Percentiles rank a stretch among this genome's conserved stretches.
Conservation (phyloP, 2,329 filamentous ascomycete genomes). For the Ascochyta fabae region DNA sequence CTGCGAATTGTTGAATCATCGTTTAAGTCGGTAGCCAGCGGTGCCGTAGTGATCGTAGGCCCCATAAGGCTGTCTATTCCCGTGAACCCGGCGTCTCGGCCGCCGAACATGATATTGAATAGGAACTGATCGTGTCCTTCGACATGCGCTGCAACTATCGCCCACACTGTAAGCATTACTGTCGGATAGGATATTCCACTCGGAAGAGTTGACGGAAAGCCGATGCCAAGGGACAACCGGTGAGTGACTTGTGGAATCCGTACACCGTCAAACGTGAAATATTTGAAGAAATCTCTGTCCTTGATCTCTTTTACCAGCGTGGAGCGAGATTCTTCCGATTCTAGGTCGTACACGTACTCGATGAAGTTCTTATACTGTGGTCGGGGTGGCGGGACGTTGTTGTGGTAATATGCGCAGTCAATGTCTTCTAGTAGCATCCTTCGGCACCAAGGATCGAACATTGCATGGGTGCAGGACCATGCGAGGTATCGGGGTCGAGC, state of each 20-base stretch:
- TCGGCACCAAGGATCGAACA: slow-evolving; percentile 3
- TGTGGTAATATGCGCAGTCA: neutral
- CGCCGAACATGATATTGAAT: slow-evolving; percentile 5
- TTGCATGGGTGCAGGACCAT: neutral
- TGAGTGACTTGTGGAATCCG: neutral
- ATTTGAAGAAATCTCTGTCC: neutral
- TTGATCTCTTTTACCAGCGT: neutral
- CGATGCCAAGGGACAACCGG: neutral
- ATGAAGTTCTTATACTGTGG: slow-evolving; percentile 5
- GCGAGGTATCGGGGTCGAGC: neutral
- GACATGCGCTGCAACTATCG: slow-evolving; percentile 1
- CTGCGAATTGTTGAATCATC: neutral
- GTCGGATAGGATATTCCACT: neutral
- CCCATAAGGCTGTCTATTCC: slow-evolving; percentile 6
- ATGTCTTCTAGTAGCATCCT: slow-evolving; percentile 2
- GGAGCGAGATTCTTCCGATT: neutral
- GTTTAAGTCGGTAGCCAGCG: neutral
- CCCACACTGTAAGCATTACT: neutral
- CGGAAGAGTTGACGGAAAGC: neutral
- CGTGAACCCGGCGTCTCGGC: slow-evolving; percentile 2
- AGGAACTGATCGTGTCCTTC: neutral
- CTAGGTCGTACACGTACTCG: slow-evolving; percentile 1
- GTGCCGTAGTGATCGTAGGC: neutral
- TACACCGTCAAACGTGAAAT: neutral
- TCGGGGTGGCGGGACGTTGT: neutral